Percentiles rank a stretch among this genome's conserved stretches.
These are phyloP conservation scores for Sequoiadendron giganteum DNA, from an alignment of 75 land plant genomes.

Conservation along the genomic window DNA sequence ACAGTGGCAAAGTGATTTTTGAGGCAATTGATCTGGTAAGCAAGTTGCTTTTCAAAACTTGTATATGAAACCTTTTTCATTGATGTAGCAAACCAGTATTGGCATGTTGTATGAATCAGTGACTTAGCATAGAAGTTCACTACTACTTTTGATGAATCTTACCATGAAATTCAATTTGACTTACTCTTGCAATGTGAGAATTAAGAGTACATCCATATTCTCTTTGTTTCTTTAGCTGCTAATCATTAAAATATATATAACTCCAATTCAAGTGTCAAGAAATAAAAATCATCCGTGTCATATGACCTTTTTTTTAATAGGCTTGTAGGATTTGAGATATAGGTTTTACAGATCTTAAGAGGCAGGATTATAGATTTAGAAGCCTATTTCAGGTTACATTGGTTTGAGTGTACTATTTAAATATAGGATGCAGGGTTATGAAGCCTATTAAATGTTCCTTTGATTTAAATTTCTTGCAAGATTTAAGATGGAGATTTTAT, in stretches of 20 bases:
- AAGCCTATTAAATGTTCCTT: too few relatives aligned
- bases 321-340: too few relatives aligned
- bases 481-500: not conserved
- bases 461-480: not conserved
- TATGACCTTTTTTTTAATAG: not conserved
- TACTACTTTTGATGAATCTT: not conserved
- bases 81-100: not conserved
- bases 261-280: not conserved
- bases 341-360: too few relatives aligned
- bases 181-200: constrained; percentile 41
- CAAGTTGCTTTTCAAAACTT: not conserved
- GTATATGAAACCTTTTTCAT: not conserved
- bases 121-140: not conserved
- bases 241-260: not conserved
- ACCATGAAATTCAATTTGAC: not conserved
- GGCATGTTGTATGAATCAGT: not conserved
- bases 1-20: constrained; percentile 64
- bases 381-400: too few relatives aligned
- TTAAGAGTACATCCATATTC: not conserved
- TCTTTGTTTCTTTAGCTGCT: not conserved
- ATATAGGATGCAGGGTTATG: too few relatives aligned
- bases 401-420: too few relatives aligned
- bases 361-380: too few relatives aligned
- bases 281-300: not conserved
- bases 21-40: constrained; percentile 84